These are phyloP conservation scores for Mesembryanthemum crystallinum DNA, from an alignment of 148 eudicot species.

Conservation along the genomic window DNA sequence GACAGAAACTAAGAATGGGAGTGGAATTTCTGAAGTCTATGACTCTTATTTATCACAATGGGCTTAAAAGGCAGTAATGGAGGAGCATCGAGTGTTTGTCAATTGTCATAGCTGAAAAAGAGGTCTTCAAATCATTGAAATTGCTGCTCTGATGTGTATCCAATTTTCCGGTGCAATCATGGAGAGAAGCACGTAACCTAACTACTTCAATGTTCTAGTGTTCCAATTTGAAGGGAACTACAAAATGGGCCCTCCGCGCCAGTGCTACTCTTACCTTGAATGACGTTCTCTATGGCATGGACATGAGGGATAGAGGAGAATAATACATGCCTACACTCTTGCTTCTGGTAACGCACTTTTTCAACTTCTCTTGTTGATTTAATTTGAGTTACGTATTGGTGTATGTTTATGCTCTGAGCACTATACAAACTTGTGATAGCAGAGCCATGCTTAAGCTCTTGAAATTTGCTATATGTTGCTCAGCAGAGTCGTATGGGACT, in stretches of 20 bases:
- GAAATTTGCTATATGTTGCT: too few relatives aligned
- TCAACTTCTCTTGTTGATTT: not conserved
- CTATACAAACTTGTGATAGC: too few relatives aligned
- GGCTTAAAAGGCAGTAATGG: constrained; percentile 20
- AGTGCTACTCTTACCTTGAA: not conserved
- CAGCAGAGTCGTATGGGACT: too few relatives aligned
- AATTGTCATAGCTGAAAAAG: not conserved
- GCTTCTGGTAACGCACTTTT: not conserved
- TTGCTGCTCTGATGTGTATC: not conserved
- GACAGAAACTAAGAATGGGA: constrained; percentile 35
- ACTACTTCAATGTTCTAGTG: not conserved
- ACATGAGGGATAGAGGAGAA: not conserved
- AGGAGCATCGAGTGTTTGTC: not conserved
- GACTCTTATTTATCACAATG: constrained; percentile 17
- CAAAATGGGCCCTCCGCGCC: not conserved
- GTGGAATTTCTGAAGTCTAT: constrained; percentile 9
- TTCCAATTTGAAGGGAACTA: constrained; percentile 3
- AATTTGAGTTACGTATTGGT: not conserved
- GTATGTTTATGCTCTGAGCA: too few relatives aligned
- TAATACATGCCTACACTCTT: not conserved
- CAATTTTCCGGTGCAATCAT: not conserved
- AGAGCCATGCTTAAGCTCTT: too few relatives aligned
- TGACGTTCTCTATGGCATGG: not conserved
- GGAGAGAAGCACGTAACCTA: not conserved
- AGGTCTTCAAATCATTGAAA: not conserved